Percentiles rank a stretch among this genome's conserved stretches.
These are phyloP conservation scores for Penicillium antarcticum DNA, from an alignment of 495 filamentous ascomycete species.

Conservation along the genomic window DNA sequence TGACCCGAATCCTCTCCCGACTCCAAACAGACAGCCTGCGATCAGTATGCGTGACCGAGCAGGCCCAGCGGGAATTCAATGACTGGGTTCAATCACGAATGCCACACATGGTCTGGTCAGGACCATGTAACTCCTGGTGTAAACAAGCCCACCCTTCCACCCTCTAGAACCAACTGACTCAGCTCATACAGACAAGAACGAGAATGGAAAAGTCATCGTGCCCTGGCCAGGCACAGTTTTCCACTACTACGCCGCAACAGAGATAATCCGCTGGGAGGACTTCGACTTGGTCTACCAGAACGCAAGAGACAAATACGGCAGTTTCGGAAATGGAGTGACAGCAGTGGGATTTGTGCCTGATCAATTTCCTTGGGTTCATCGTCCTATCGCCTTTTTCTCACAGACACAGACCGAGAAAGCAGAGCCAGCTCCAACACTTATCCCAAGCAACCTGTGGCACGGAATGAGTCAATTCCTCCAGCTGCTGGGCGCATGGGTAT, in stretches of 20 bases:
- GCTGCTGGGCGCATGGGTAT: neutral
- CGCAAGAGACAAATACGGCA: conserved; percentile 1
- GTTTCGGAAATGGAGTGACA: conserved; percentile 13
- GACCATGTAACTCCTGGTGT: conserved; percentile 13
- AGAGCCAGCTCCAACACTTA: no score
- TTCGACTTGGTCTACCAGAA: conserved; percentile 8
- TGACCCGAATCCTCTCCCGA: conserved; percentile 3
- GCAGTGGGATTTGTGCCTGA: conserved; percentile 5
- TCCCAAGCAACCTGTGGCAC: neutral
- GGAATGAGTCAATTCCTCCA: neutral
- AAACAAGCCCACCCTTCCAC: neutral
- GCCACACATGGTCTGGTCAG: conserved; percentile 12
- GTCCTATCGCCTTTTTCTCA: neutral
- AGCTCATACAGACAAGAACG: conserved; percentile 6
- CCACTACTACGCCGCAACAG: conserved; percentile 13
- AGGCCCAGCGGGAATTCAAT: conserved; percentile 6
- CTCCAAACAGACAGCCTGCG: conserved; percentile 9
- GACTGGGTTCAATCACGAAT: conserved; percentile 12
- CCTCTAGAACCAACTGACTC: neutral
- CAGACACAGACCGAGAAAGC: neutral
- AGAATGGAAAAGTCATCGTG: conserved; percentile 6
- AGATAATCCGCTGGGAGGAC: conserved; percentile 13
- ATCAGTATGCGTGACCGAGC: neutral
- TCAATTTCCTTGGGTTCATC: neutral
- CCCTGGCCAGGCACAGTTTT: conserved; percentile 11